These are phyloP conservation scores for Sanguinoderma infundibulare DNA, from an alignment of 1,284 basidiomycete species.

Conservation along the genomic window DNA sequence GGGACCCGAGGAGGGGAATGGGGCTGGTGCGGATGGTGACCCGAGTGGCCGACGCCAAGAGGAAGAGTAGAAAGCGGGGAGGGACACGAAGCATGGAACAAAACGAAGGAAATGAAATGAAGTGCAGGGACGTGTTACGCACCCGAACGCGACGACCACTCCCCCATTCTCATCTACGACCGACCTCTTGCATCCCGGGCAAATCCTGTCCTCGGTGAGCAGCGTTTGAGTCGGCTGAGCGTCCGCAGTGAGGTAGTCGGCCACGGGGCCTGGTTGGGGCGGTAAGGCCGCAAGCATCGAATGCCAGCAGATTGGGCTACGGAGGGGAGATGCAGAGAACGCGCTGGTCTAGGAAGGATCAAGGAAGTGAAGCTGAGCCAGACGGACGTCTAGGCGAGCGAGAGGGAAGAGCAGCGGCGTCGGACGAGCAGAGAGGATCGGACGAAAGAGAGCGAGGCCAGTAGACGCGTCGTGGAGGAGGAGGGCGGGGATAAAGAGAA, in stretches of 20 bases:
- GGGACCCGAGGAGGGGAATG: background rate
- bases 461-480: background rate
- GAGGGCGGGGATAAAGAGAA: background rate
- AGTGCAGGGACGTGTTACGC: slow-evolving; percentile 32
- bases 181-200: slow-evolving; percentile 85
- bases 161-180: slow-evolving; percentile 87
- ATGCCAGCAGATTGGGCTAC: background rate
- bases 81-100: slow-evolving; percentile 1
- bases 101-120: slow-evolving; percentile 25
- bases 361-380: background rate
- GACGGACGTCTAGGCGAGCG: background rate
- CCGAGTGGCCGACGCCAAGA: background rate
- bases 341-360: background rate
- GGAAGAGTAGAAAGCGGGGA: background rate
- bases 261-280: slow-evolving; percentile 16
- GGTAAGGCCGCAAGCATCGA: slow-evolving; percentile 24
- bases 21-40: background rate
- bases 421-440: background rate
- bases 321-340: background rate
- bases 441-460: background rate
- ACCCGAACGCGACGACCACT: slow-evolving; percentile 92
- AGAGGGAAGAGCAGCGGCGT: background rate
- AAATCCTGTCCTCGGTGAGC: slow-evolving; percentile 64
- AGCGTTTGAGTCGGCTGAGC: slow-evolving; percentile 15
- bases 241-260: slow-evolving; percentile 15